A percentile compares a stretch with the other conserved stretches of the same genome.
Conservation (phyloP, 2,329 filamentous ascomycete species). For the Ilyonectria destructans region DNA sequence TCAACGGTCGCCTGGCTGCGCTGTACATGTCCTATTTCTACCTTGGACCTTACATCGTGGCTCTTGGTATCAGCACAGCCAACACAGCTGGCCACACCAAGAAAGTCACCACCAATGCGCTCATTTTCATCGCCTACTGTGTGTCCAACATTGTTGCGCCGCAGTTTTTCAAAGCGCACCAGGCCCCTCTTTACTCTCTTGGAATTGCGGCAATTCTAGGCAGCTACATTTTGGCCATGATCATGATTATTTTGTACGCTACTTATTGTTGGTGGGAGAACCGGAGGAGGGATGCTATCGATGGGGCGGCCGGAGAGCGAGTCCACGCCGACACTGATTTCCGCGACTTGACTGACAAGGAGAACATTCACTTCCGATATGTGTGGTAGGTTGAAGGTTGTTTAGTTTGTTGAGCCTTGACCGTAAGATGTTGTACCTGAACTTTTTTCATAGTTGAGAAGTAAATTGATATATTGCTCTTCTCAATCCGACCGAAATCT, state of each 20-base stretch:
- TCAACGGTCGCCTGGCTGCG: slow-evolving; percentile 50
- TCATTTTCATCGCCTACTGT: slow-evolving; percentile 63
- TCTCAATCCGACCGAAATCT: too few species aligned
- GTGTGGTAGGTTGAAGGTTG: slow-evolving; percentile 36
- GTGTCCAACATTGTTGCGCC: slow-evolving; percentile 59
- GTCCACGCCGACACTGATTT: slow-evolving; percentile 52
- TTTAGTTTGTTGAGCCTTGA: neutral
- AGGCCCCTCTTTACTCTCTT: slow-evolving; percentile 52
- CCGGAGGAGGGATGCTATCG: slow-evolving; percentile 42
- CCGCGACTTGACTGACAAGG: slow-evolving; percentile 54
- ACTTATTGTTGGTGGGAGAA: slow-evolving; percentile 53
- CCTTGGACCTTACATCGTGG: slow-evolving; percentile 50
- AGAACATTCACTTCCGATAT: slow-evolving; percentile 52
- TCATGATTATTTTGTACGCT: slow-evolving; percentile 52
- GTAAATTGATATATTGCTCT: too few species aligned
- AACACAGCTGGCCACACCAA: slow-evolving; percentile 59
- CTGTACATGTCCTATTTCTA: slow-evolving; percentile 55
- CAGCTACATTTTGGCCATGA: slow-evolving; percentile 47
- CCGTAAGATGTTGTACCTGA: too few species aligned
- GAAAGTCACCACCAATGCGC: slow-evolving; percentile 61
- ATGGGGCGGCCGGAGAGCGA: slow-evolving; percentile 25
- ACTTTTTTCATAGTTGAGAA: too few species aligned
- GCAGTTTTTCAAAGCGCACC: slow-evolving; percentile 55
- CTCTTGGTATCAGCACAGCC: slow-evolving; percentile 37
- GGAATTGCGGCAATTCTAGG: slow-evolving; percentile 39